phyloP scores from a whole-genome alignment of 345 rosid species.

The Triadica sebifera region DNA sequence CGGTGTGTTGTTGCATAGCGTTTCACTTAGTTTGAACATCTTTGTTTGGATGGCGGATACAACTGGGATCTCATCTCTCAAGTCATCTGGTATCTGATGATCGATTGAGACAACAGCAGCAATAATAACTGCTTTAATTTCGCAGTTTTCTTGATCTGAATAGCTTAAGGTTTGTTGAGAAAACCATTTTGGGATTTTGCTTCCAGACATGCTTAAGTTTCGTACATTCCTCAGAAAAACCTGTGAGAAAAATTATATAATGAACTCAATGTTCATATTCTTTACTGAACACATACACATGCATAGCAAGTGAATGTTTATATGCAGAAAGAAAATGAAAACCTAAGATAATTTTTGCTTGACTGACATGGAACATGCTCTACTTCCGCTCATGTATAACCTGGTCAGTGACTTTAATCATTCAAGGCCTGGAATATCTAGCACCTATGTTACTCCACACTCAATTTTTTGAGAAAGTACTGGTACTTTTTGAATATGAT shows the following conservation, averaged over 20 bases:
- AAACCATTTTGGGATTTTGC: conserved; percentile 57
- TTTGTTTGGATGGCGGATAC: conserved; percentile 40
- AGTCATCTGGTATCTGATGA: conserved; percentile 25
- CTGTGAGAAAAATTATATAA: conserved; percentile 24
- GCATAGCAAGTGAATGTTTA: not conserved
- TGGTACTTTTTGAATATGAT: too few species aligned
- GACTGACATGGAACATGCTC: conserved; percentile 28
- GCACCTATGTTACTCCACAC: too few species aligned
- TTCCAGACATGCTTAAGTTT: conserved; percentile 58
- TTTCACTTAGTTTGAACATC: conserved; percentile 22
- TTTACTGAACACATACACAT: not conserved
- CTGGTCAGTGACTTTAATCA: conserved; percentile 34
- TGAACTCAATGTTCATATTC: not conserved
- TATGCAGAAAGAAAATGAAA: not conserved
- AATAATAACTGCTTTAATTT: conserved; percentile 44
- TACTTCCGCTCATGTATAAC: conserved; percentile 43
- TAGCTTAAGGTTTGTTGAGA: conserved; percentile 29
- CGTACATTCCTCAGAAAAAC: conserved; percentile 40
- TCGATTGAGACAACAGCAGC: conserved; percentile 49
- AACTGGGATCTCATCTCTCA: conserved; percentile 30
- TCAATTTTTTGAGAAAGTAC: too few species aligned
- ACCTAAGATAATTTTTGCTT: conserved; percentile 50
- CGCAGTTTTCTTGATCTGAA: conserved; percentile 35
- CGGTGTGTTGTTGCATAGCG: conserved; percentile 10
- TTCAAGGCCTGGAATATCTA: conserved; percentile 51